A percentile compares a stretch with the other conserved stretches of the same genome.
Conservation (phyloP, 1,139 yeast genomes). For the Hemisphaericaspora subhashii region DNA sequence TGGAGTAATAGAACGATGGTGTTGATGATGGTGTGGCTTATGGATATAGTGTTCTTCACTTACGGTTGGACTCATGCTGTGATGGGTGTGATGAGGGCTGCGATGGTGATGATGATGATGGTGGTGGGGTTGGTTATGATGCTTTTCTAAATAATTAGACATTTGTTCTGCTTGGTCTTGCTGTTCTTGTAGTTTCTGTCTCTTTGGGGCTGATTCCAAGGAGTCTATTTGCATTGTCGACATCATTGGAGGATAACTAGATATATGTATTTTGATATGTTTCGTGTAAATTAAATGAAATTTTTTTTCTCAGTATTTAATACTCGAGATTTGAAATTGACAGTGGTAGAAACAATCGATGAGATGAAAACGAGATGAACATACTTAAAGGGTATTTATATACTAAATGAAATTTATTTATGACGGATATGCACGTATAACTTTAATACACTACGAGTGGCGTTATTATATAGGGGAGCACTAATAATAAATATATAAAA, state of each 20-base stretch:
- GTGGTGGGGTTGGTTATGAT: constrained; percentile 3
- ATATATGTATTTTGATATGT: neutral
- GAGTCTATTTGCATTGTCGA: neutral
- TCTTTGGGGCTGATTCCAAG: constrained; percentile 4
- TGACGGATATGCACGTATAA: too few relatives aligned
- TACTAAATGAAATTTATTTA: too few relatives aligned
- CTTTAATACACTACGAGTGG: too few relatives aligned
- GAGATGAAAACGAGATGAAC: too few relatives aligned
- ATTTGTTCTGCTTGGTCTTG: neutral
- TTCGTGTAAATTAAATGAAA: neutral
- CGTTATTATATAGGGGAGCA: too few relatives aligned
- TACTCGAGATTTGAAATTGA: too few relatives aligned
- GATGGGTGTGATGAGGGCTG: neutral
- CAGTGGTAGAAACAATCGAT: too few relatives aligned
- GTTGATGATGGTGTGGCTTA: constrained; percentile 3
- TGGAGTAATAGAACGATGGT: constrained; percentile 1
- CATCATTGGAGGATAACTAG: neutral
- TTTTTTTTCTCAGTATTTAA: too few relatives aligned
- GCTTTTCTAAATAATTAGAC: neutral
- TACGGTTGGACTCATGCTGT: neutral
- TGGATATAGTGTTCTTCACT: neutral
- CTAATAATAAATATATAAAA: too few relatives aligned
- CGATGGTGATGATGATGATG: constrained; percentile 3
- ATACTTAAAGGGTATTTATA: too few relatives aligned
- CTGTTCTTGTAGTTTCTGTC: constrained; percentile 7